Base-by-base conservation (phyloP, 768 basidiomycete genomes). In the Pulveroboletus ravenelii region DNA sequence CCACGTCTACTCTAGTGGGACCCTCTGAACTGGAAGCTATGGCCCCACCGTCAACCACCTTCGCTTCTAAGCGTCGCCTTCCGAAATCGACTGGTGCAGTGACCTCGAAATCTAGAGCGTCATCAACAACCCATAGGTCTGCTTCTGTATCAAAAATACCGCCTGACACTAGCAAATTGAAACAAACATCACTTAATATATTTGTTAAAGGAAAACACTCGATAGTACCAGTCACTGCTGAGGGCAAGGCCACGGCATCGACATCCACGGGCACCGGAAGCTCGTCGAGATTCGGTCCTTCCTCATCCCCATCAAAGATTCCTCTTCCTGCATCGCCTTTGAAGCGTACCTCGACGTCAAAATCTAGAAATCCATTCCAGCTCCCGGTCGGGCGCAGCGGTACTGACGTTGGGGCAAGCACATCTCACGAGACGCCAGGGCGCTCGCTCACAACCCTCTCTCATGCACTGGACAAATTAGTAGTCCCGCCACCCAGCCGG, bases 401-500 rank as follows among this genome's bases (percentile, higher is more conserved):
- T 23, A 41, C 36, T 12, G 45, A 38, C 1, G 13, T 35, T 18
- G 45, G 45, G 20, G 15, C 31, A 12, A 50, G 37, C 7, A 43
- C 41, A 30, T 31, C 57, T 27, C 50, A 46, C 13, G 35, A 32
- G 23, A 34, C 46, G 6, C 43, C 57, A 0, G 57, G 59, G 10
- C 58, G 79, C 5, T 78, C 84, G 0, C 65, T 89, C n/a, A 79
- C 80, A 5, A 85, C 77, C 6, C 71, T 89, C 13, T 80, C 84
- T 9, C 76, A 74, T 53, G 87, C 87, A 3, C 68, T 90, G 25
- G 82, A 88, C 61, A 85, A 82, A 59, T 72, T 89, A n/a, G 74
- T 75, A 25, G 77, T 79, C 64, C 85, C 82, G 0, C 76, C 82
- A 2, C 87, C 85, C 3, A 74, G 73, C 20, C 66, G 85, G 37